Evolutionary conservation across 306 rosid genomes (phyloP), one percentile per base, ranked within the genome.

Genomic region (Acacia melanoxylon): DNA sequence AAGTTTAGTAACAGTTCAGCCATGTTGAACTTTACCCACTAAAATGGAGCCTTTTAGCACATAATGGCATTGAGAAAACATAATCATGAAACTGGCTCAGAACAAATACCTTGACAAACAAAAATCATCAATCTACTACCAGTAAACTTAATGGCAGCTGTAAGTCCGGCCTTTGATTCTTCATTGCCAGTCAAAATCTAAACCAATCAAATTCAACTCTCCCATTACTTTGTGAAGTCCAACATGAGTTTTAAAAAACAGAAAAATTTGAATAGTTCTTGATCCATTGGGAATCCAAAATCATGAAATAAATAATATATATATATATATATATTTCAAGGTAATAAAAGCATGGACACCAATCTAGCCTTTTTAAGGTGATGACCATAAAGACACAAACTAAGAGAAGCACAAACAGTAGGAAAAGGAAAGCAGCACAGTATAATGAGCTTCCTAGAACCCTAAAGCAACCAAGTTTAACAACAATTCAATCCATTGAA

Each of bases 101-200:
- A 74, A 70, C 74, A 82, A 48, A 86, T 86, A 92, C 97, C 89
- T 89, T 88, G 68, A 89, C 67, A 52, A 61, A 24, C 77, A 69
- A 85, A 52, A 42, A 3, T 92, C 93, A 63, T 92, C 97, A 92
- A 61, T 74, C 97, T 92, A 92, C 97, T 91, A 92, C 94, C 94
- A 74, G 68, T 24, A 82, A 76, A 84, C 56, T 72, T 71, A 82
- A 62, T 77, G 86, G 97, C 92, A 92, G 97, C 94, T 85, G 89
- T 94, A 85, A 89, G 93, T 65, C 94, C 96, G 93, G 97, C 97
- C 93, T 92, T 94, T 94, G 83, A 73, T 75, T 90, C 97, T 76
- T 90, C 98, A 94, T 86, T 22, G 94, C 96, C 93, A 89, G 83
- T 65, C 52, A 63, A 83, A 67, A 40, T 56, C 2, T 66, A 17